phyloP scores from a whole-genome alignment of 1,284 basidiomycete genomes.

The Phenoliferia sp. region DNA sequence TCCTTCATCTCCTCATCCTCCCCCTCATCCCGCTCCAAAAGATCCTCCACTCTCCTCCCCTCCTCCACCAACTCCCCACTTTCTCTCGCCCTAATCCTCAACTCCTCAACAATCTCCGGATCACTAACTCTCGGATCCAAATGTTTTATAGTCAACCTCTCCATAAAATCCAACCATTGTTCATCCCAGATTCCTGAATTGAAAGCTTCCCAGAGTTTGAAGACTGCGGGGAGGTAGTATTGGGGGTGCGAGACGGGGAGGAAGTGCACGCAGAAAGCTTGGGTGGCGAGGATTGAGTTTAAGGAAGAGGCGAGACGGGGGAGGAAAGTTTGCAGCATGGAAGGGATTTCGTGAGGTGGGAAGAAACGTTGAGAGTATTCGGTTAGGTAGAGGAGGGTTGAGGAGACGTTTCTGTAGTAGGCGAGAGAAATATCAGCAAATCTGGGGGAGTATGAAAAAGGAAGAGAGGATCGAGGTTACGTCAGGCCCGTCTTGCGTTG shows the following conservation, averaged over 20 bases:
- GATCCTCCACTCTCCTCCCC: conserved; percentile 16
- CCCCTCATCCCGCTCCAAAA: conserved; percentile 4
- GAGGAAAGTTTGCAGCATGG: conserved; percentile 77
- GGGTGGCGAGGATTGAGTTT: conserved; percentile 67
- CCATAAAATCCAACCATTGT: conserved; percentile 74
- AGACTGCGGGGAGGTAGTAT: conserved; percentile 65
- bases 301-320: conserved; percentile 49
- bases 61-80: conserved; percentile 17
- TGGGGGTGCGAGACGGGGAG: conserved; percentile 62
- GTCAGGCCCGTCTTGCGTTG: conserved; percentile 75
- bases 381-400: conserved; percentile 78
- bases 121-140: conserved; percentile 57
- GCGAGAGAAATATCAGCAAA: neutral
- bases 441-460: conserved; percentile 51
- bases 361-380: conserved; percentile 81
- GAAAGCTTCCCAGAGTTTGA: conserved; percentile 72
- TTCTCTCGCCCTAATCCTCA: conserved; percentile 19
- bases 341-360: conserved; percentile 77
- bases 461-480: conserved; percentile 45
- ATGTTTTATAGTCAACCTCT: conserved; percentile 70
- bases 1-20: conserved; percentile 18
- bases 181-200: conserved; percentile 77
- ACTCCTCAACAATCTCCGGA: conserved; percentile 43
- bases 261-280: conserved; percentile 77
- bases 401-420: conserved; percentile 62